Evolutionary conservation across 1,284 basidiomycete genomes (phyloP).

Genomic region (Cutaneotrichosporon sp.): DNA sequence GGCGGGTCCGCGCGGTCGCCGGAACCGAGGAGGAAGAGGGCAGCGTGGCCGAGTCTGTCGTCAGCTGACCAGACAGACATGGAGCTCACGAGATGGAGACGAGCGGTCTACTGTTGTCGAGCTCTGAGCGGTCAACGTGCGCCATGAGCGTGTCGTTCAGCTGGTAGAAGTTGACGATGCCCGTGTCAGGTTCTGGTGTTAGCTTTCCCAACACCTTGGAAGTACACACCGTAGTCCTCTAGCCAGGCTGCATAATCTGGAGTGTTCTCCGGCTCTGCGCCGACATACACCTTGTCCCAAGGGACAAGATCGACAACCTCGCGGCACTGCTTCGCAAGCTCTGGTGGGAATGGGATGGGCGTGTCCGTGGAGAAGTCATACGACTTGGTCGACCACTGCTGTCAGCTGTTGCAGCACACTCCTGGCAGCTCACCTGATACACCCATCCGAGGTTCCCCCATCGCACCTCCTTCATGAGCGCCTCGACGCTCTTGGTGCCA

Average conservation of each 20-base stretch:
- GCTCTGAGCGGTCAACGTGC: slow-evolving; percentile 87
- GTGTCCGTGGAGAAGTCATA: slow-evolving; percentile 72
- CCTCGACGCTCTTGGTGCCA: slow-evolving; percentile 64
- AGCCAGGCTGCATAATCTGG: slow-evolving; percentile 70
- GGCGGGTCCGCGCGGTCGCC: slow-evolving; percentile 73
- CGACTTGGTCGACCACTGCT: slow-evolving; percentile 84
- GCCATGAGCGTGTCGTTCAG: slow-evolving; percentile 83
- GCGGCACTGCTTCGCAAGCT: slow-evolving; percentile 64
- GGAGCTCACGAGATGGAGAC: slow-evolving; percentile 79
- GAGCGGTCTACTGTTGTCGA: slow-evolving; percentile 71
- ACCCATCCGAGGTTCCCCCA: slow-evolving; percentile 94
- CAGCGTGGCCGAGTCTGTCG: slow-evolving; percentile 77
- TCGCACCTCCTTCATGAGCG: slow-evolving; percentile 69
- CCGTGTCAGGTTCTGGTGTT: slow-evolving; percentile 68
- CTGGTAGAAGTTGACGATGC: slow-evolving; percentile 92
- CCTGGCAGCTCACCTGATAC: slow-evolving; percentile 58
- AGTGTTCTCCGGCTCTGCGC: slow-evolving; percentile 41
- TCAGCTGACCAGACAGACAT: too few species aligned
- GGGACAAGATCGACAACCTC: slow-evolving; percentile 63
- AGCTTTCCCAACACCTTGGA: not conserved
- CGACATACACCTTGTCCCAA: slow-evolving; percentile 67
- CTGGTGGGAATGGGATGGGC: slow-evolving; percentile 63
- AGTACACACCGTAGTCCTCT: slow-evolving; percentile 67
- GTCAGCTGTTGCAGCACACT: not conserved
- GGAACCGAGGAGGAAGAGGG: slow-evolving; percentile 85